Evolutionary conservation across 2,329 filamentous ascomycete genomes (phyloP), one percentile per base, ranked within the genome.

Genomic region (Claviceps monticola): DNA sequence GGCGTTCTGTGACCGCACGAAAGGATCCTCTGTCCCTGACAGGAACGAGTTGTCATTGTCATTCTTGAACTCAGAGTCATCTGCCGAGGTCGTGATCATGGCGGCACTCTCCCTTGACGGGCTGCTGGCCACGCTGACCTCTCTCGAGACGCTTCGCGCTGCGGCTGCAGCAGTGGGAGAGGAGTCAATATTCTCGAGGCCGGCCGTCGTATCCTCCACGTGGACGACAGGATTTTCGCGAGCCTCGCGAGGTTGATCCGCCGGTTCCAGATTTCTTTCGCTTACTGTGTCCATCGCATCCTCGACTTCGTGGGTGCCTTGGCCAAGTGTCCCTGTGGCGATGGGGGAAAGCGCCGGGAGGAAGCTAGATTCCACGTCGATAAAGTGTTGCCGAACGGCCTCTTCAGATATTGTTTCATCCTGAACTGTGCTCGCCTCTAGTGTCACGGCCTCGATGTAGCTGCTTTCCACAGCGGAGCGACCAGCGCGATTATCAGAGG

Each of bases 311-410:
- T 57, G 1, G 9, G 16, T 59, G 19, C 56, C 54, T 39, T 44
- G 56, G 56, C 68, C 68, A 37, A 69, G 66, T 9, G 70, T 65
- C 49, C 72, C 68, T 34, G 68, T 68, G 38, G 71, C 71, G 46
- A 82, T 72, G 13, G 80, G 79, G 7, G 80, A 83, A 5, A 77
- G 62, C 5, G 74, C 72, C 2, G 77, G 75, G 51, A 81, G 62
- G 59, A 84, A 84, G 66, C 80, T 84, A 37, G 80, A 83, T 60
- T 84, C 81, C 55, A 83, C 73, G 59, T 84, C 80, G 58, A 76
- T 72, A 19, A 84, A 64, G 60, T 83, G 79, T 51, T 74, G 72
- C 55, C 73, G 70, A 19, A 81, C 71, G 44, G 71, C 71, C 46
- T 74, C 71, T 56, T 80, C 76, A 44, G 73, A 73, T 43, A 78